Conservation (phyloP, 1,139 yeast genomes). For the Komagataea norvegica region DNA sequence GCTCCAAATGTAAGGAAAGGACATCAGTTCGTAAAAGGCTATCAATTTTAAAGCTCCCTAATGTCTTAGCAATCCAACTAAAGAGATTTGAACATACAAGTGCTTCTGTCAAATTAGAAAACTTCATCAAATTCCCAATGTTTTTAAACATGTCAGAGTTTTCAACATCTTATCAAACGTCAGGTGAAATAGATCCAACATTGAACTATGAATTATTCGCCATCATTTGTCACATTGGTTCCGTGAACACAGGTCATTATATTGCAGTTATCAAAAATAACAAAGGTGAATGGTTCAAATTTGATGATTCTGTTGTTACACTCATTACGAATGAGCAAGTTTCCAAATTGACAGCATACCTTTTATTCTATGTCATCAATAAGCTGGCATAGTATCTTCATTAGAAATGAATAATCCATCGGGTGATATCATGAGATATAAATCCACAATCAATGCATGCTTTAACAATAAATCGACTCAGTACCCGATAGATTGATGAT, state of each 20-base stretch:
- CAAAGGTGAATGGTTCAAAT: slow-evolving; percentile 78
- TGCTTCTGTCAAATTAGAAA: slow-evolving; percentile 68
- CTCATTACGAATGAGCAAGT: slow-evolving; percentile 62
- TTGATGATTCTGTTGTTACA: slow-evolving; percentile 87
- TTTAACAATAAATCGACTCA: too few species aligned
- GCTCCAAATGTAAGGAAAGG: slow-evolving; percentile 57
- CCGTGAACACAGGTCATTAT: slow-evolving; percentile 93
- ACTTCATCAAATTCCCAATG: slow-evolving; percentile 67
- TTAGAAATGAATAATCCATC: too few species aligned
- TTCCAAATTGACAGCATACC: slow-evolving; percentile 64
- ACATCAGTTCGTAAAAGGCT: slow-evolving; percentile 71
- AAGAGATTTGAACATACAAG: slow-evolving; percentile 75
- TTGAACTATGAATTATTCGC: slow-evolving; percentile 76
- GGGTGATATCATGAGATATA: too few species aligned
- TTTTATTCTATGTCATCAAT: slow-evolving; percentile 70
- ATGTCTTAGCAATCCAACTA: slow-evolving; percentile 76
- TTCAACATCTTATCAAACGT: slow-evolving; percentile 29
- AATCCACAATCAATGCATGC: too few species aligned
- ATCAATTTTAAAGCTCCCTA: slow-evolving; percentile 63
- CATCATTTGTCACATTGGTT: slow-evolving; percentile 83
- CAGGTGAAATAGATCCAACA: slow-evolving; percentile 26
- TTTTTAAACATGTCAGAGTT: slow-evolving; percentile 67
- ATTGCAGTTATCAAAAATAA: slow-evolving; percentile 70
- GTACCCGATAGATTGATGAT: too few species aligned
- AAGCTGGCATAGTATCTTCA: slow-evolving; percentile 25